Evolutionary conservation across 2,329 filamentous ascomycete genomes (phyloP), one percentile per base, ranked within the genome.

Genomic region (Pseudopithomyces chartarum): DNA sequence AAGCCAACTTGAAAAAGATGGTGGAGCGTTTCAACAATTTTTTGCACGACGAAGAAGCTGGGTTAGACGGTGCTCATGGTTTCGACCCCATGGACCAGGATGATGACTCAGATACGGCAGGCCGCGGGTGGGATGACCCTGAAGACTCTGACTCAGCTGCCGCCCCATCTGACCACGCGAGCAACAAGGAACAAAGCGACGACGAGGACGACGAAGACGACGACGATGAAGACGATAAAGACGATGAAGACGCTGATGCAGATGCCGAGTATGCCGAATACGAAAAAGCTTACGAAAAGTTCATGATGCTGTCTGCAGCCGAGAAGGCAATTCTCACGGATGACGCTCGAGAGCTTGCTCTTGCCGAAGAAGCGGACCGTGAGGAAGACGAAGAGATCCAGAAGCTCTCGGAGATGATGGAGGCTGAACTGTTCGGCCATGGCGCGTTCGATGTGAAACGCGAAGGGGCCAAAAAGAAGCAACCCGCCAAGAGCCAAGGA

Each of bases 21-120:
- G 95, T 99, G 0, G 89, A 90, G 45, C 86, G 92, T n/a, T 98
- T 99, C 68, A 92, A 97, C 69, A 82, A 90, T 12, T 98, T 99
- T 66, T 77, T 99, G 44, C 91, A 96, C 54, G 91, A 98, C 65
- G 90, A 96, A 11, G 84, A 84, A 44, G 92, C 92, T 0, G 93
- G 90, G 1, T 74, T 87, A 6, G 92, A 96, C 45, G 94, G 92
- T 0, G 90, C 88, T 0, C 87, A 91, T 57, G 75, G 91, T 23
- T 73, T 81, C 29, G 82, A 85, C 58, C 89, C 90, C 10, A 90
- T 91, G 82, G 90, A 91, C 57, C 76, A 82, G 15, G 88, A 90
- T 58, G 79, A 82, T 11, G 82, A 84, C 17, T 83, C 83, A 7
- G 81, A 83, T 15, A 71, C 72, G 5, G 71, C 66, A n/a, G 58